Evolutionary conservation across 345 rosid genomes (phyloP).

Genomic region (Citrus hindsii): DNA sequence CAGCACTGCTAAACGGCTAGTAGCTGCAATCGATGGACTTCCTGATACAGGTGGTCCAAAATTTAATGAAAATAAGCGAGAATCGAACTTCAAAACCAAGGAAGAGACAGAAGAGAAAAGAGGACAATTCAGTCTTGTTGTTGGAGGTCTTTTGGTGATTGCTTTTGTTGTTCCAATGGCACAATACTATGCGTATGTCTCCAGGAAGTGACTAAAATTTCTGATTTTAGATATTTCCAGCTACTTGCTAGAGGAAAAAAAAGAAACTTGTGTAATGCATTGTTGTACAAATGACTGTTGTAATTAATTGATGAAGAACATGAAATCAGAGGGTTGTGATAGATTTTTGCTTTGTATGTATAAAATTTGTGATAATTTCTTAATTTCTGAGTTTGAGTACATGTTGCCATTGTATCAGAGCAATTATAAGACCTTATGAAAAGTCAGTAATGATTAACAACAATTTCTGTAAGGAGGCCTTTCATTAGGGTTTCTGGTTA

Average conservation of each 20-base stretch:
- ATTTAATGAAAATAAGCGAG: conserved; percentile 69
- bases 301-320: conserved; percentile 26
- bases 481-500: not conserved
- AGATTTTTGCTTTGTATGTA: not conserved
- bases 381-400: not conserved
- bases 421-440: not conserved
- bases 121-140: conserved; percentile 93
- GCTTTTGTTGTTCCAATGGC: conserved; percentile 98
- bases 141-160: conserved; percentile 87
- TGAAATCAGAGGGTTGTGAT: conserved; percentile 11
- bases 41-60: conserved; percentile 93
- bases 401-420: not conserved
- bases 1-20: conserved; percentile 82
- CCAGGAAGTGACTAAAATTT: conserved; percentile 49
- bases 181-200: conserved; percentile 89
- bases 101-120: conserved; percentile 97
- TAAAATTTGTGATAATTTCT: not conserved
- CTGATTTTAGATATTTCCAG: conserved; percentile 3
- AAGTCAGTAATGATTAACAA: not conserved
- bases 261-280: conserved; percentile 4
- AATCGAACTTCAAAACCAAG: conserved; percentile 81
- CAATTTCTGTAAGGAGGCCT: not conserved
- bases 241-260: conserved; percentile 7
- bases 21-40: conserved; percentile 89
- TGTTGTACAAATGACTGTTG: conserved; percentile 32